Conservation (phyloP, 805 yeast genomes). For the Tanozyma kutaoensis region DNA sequence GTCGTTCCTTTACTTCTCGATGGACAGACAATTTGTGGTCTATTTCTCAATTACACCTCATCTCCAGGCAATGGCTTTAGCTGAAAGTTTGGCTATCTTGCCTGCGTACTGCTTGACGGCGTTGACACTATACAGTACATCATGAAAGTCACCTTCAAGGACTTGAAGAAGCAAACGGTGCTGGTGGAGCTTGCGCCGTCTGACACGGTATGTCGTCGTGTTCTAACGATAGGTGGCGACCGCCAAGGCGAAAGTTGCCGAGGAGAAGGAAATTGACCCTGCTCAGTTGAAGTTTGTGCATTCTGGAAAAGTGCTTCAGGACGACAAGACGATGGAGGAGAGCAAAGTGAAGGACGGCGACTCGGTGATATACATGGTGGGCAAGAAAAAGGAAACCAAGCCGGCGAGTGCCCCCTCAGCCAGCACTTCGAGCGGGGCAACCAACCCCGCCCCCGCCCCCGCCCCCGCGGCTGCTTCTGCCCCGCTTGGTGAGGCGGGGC, state of each 20-base stretch:
- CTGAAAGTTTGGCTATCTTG: too few relatives aligned
- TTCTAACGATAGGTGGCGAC: conserved; percentile 34
- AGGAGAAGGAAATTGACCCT: conserved; percentile 52
- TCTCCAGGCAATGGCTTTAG: too few relatives aligned
- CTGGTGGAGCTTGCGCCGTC: conserved; percentile 61
- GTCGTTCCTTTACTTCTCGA: too few relatives aligned
- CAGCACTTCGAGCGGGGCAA: conserved; percentile 4
- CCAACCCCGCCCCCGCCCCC: conserved; percentile 10
- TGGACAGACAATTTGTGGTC: too few relatives aligned
- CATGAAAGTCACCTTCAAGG: conserved; percentile 79
- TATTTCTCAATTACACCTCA: too few relatives aligned
- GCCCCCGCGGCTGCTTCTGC: conserved; percentile 4
- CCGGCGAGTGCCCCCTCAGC: too few relatives aligned
- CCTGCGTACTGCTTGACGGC: too few relatives aligned
- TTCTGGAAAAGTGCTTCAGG: conserved; percentile 82
- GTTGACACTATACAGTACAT: not conserved
- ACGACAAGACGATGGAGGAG: conserved; percentile 59
- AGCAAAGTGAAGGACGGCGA: conserved; percentile 76
- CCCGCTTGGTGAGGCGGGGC: too few relatives aligned
- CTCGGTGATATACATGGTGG: conserved; percentile 85
- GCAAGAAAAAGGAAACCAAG: conserved; percentile 24
- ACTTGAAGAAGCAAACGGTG: conserved; percentile 84
- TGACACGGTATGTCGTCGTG: conserved; percentile 40
- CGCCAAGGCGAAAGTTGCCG: conserved; percentile 65
- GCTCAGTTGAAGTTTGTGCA: conserved; percentile 78